Evolutionary conservation across 2,329 filamentous ascomycete species (phyloP).

Genomic region (Calonectria pteridis): DNA sequence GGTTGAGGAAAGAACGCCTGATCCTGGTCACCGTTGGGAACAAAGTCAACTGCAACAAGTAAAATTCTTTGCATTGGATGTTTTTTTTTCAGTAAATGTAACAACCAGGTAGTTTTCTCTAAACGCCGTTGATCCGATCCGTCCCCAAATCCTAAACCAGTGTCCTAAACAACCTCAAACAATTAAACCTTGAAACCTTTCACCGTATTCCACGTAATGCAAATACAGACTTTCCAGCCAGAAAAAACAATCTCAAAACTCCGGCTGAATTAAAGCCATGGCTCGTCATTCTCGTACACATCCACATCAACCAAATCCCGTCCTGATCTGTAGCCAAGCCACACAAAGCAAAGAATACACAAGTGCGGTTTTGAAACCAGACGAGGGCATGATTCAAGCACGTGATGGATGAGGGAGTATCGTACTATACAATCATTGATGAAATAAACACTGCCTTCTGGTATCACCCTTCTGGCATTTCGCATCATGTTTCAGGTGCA

Average conservation of each 20-base stretch:
- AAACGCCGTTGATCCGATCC: slow-evolving; percentile 40
- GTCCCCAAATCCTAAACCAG: slow-evolving; percentile 38
- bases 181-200: slow-evolving; percentile 29
- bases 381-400: slow-evolving; percentile 7
- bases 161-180: slow-evolving; percentile 30
- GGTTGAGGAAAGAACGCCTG: background rate
- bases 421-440: slow-evolving; percentile 39
- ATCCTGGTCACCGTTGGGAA: background rate
- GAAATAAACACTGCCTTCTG: background rate
- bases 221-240: slow-evolving; percentile 36
- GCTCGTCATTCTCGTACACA: slow-evolving; percentile 35
- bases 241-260: slow-evolving; percentile 46
- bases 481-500: slow-evolving; percentile 9
- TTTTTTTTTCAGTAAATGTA: slow-evolving; percentile 37
- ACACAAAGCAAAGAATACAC: slow-evolving; percentile 8
- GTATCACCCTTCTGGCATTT: background rate
- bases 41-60: slow-evolving; percentile 30
- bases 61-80: slow-evolving; percentile 33
- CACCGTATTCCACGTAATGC: slow-evolving; percentile 27
- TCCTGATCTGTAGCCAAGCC: background rate
- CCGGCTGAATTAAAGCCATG: slow-evolving; percentile 41
- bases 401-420: slow-evolving; percentile 24
- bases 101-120: slow-evolving; percentile 41
- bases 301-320: slow-evolving; percentile 15
- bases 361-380: background rate